Conservation (phyloP, 2,329 filamentous ascomycete species). For the Zasmidium angulare region DNA sequence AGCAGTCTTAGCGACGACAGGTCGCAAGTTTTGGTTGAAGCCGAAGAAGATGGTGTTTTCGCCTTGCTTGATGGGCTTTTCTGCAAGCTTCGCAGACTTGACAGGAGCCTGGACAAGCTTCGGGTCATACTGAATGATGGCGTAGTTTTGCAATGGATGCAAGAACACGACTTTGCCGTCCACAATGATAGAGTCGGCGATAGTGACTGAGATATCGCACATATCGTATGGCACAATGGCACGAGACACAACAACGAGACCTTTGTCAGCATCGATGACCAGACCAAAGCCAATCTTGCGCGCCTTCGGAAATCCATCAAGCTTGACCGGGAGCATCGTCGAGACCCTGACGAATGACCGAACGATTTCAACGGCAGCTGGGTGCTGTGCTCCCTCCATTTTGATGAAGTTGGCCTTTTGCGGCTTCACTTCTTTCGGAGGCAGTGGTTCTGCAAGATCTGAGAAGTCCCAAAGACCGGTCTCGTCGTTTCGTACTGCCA, state of each 20-base stretch:
- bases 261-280: slow-evolving; percentile 96
- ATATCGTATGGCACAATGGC: slow-evolving; percentile 95
- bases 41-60: slow-evolving; percentile 95
- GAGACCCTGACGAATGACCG: slow-evolving; percentile 92
- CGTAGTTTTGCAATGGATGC: slow-evolving; percentile 95
- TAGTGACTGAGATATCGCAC: slow-evolving; percentile 93
- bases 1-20: slow-evolving; percentile 89
- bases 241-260: slow-evolving; percentile 87
- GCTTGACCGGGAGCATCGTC: slow-evolving; percentile 90
- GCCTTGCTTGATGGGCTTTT: slow-evolving; percentile 82
- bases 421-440: slow-evolving; percentile 68
- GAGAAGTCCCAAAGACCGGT: slow-evolving; percentile 94
- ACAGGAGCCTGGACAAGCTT: slow-evolving; percentile 91
- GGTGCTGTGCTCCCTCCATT: slow-evolving; percentile 82
- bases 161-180: slow-evolving; percentile 93
- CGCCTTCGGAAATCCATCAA: slow-evolving; percentile 96
- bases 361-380: slow-evolving; percentile 88
- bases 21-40: slow-evolving; percentile 93
- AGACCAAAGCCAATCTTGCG: slow-evolving; percentile 93
- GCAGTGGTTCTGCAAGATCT: slow-evolving; percentile 77
- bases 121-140: slow-evolving; percentile 91
- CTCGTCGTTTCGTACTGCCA: slow-evolving; percentile 85
- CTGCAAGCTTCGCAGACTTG: slow-evolving; percentile 80
- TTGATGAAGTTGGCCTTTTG: slow-evolving; percentile 88
- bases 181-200: slow-evolving; percentile 93